phyloP scores from a whole-genome alignment of 257 asterid genomes.

The Solanum etuberosum region DNA sequence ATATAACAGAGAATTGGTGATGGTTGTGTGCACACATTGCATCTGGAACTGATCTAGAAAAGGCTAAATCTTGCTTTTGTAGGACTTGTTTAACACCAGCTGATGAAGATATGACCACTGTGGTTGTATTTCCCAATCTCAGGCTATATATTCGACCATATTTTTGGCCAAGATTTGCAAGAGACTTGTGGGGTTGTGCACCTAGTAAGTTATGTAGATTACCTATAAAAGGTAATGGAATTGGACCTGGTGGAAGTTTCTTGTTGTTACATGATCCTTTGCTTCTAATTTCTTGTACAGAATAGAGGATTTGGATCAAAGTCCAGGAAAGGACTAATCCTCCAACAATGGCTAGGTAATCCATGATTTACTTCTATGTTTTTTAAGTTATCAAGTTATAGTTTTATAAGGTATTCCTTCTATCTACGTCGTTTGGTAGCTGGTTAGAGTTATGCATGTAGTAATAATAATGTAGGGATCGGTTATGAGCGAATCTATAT shows the following conservation, averaged over 20 bases:
- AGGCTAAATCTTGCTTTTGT: slow-evolving; percentile 13
- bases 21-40: slow-evolving; percentile 3
- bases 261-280: neutral
- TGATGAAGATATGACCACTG: neutral
- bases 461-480: no score
- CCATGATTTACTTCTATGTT: neutral
- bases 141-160: slow-evolving; percentile 11
- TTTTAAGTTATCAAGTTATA: no score
- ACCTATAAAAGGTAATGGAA: neutral
- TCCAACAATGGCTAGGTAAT: slow-evolving; percentile 14
- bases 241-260: neutral
- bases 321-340: slow-evolving; percentile 29
- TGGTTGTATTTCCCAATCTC: neutral
- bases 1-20: neutral
- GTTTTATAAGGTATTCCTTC: neutral
- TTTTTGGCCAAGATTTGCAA: slow-evolving; percentile 5
- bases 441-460: no score
- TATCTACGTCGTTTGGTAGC: no score
- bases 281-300: neutral
- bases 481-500: no score
- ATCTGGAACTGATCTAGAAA: slow-evolving; percentile 8
- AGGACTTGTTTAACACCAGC: neutral
- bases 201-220: slow-evolving; percentile 4
- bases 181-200: slow-evolving; percentile 6
- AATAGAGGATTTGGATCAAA: neutral